Percentiles rank a stretch among this genome's conserved stretches.
These are phyloP conservation scores for Melastoma candidum DNA, from an alignment of 441 rosid genomes.

Conservation along the genomic window DNA sequence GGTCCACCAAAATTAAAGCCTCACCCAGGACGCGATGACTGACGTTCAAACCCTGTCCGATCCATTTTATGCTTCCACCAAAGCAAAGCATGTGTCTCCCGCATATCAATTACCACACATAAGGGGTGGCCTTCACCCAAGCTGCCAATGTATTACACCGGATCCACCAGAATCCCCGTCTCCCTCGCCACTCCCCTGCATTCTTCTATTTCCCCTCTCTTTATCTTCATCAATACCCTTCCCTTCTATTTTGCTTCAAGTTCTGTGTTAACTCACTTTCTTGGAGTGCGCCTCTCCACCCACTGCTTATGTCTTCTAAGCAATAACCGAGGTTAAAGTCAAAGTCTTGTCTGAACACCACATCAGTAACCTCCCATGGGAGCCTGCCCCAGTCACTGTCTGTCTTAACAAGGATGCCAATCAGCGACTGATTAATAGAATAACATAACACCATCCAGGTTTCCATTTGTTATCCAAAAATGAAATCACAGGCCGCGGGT, in stretches of 20 bases:
- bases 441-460: background rate
- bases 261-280: conserved; percentile 44
- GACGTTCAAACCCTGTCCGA: no score
- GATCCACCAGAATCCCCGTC: conserved; percentile 61
- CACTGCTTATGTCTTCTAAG: conserved; percentile 23
- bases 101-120: conserved; percentile 4
- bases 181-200: conserved; percentile 56
- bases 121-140: conserved; percentile 56
- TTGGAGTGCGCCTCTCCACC: conserved; percentile 44
- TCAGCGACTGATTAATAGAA: background rate
- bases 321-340: conserved; percentile 21
- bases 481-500: no score
- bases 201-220: conserved; percentile 67
- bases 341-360: conserved; percentile 45
- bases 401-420: conserved; percentile 1
- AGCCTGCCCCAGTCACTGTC: conserved; percentile 37
- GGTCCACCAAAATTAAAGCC: no score
- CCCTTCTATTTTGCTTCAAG: no score
- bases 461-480: no score
- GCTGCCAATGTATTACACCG: conserved; percentile 75
- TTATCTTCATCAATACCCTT: conserved; percentile 24
- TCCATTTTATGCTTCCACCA: no score
- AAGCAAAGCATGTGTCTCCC: no score
- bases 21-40: no score
- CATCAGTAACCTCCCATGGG: conserved; percentile 70